phyloP scores from a whole-genome alignment of 1,284 basidiomycete genomes.

The Ustilago cynodontis region DNA sequence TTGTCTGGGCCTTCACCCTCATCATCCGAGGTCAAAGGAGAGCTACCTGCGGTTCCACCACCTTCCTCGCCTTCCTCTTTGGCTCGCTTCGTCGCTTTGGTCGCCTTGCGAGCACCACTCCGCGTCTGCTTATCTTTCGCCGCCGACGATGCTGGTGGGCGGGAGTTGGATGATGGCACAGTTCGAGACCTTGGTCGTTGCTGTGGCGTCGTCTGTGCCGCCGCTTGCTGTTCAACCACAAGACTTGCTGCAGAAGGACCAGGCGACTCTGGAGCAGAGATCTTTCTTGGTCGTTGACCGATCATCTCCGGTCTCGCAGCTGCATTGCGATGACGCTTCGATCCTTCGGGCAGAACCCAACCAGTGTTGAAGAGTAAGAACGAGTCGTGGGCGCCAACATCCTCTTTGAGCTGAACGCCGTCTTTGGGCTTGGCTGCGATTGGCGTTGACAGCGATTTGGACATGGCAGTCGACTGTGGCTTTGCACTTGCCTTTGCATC shows the following conservation, averaged over 20 bases:
- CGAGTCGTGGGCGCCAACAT: constrained; percentile 79
- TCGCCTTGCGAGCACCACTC: constrained; percentile 15
- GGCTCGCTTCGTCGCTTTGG: constrained; percentile 3
- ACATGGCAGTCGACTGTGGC: constrained; percentile 12
- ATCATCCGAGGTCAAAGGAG: constrained; percentile 43
- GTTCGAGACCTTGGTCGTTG: constrained; percentile 36
- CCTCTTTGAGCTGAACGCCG: constrained; percentile 68
- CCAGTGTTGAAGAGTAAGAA: constrained; percentile 87
- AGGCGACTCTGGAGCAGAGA: constrained; percentile 51
- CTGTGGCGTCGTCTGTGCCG: constrained; percentile 13
- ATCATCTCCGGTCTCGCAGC: constrained; percentile 37
- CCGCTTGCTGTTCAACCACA: background rate
- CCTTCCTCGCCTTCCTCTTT: constrained; percentile 11
- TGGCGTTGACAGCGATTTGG: constrained; percentile 19
- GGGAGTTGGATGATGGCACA: constrained; percentile 17
- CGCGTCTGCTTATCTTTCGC: constrained; percentile 4
- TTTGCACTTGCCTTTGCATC: background rate
- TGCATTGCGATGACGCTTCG: constrained; percentile 38
- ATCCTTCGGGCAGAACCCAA: constrained; percentile 85
- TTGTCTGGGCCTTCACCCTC: constrained; percentile 19
- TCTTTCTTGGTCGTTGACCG: constrained; percentile 43
- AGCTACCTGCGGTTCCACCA: constrained; percentile 19
- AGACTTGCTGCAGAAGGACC: constrained; percentile 1
- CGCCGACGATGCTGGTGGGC: background rate
- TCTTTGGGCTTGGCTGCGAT: constrained; percentile 72